phyloP scores from a whole-genome alignment of 805 yeast species.

The Kazachstania bromeliacearum region DNA sequence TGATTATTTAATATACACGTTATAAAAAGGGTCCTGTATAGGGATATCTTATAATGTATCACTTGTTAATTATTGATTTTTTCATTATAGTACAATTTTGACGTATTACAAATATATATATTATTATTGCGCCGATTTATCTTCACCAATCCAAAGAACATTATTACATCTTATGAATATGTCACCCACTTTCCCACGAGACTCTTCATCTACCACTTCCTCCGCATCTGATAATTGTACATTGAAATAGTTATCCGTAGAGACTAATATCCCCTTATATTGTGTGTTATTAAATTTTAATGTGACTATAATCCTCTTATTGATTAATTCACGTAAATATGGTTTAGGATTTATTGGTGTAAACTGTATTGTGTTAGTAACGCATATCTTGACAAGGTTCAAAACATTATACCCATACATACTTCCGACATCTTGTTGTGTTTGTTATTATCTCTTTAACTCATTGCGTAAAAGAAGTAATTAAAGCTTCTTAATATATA shows the following conservation, averaged over 20 bases:
- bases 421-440: constrained; percentile 1
- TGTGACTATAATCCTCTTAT: constrained; percentile 61
- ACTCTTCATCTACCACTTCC: constrained; percentile 40
- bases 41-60: too few relatives aligned
- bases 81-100: too few relatives aligned
- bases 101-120: not conserved
- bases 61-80: too few relatives aligned
- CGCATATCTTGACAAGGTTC: too few relatives aligned
- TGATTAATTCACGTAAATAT: constrained; percentile 68
- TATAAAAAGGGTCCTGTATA: too few relatives aligned
- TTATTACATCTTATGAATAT: constrained; percentile 85
- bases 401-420: too few relatives aligned
- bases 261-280: constrained; percentile 65
- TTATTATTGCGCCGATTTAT: not conserved
- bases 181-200: constrained; percentile 56
- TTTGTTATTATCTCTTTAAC: not conserved
- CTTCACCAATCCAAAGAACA: constrained; percentile 42
- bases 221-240: constrained; percentile 58
- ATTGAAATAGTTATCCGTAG: constrained; percentile 91
- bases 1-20: too few relatives aligned
- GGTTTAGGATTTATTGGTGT: constrained; percentile 82
- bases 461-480: not conserved
- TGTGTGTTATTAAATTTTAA: constrained; percentile 88
- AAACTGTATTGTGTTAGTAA: constrained; percentile 21
- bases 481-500: not conserved